A percentile compares a stretch with the other conserved stretches of the same genome.
Conservation (phyloP, 257 asterid species). For the Primulina tabacum region DNA sequence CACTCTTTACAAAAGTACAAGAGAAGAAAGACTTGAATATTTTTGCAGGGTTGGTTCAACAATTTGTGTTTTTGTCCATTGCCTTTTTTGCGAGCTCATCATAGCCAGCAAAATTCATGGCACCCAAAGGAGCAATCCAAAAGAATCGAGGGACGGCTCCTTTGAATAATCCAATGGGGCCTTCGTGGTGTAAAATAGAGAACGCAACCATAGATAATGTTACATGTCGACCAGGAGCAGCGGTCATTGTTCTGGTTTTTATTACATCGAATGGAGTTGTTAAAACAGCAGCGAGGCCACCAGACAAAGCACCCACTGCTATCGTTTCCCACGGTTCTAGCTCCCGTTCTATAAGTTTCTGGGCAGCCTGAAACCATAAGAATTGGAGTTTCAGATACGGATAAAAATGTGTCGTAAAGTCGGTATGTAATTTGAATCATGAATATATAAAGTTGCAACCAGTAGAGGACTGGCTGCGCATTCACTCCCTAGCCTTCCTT, state of each 20-base stretch:
- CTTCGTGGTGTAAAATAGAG: slow-evolving; percentile 42
- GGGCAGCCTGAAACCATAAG: slow-evolving; percentile 32
- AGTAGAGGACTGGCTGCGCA: too few species aligned
- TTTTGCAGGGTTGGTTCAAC: slow-evolving; percentile 17
- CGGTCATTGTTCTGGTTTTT: slow-evolving; percentile 50
- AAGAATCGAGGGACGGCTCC: slow-evolving; percentile 50
- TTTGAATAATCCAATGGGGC: slow-evolving; percentile 44
- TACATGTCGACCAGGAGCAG: slow-evolving; percentile 31
- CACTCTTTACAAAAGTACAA: neutral
- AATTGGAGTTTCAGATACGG: neutral
- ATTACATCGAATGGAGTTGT: slow-evolving; percentile 54
- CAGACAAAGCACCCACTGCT: slow-evolving; percentile 51
- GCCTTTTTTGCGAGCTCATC: slow-evolving; percentile 49
- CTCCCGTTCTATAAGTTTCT: slow-evolving; percentile 39
- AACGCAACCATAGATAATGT: slow-evolving; percentile 30
- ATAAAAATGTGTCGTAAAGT: too few species aligned
- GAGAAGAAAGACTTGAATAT: neutral
- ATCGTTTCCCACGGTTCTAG: slow-evolving; percentile 54
- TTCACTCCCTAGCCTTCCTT: too few species aligned
- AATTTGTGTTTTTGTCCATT: slow-evolving; percentile 33
- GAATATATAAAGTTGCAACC: too few species aligned
- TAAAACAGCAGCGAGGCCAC: slow-evolving; percentile 46
- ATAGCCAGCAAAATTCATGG: slow-evolving; percentile 55
- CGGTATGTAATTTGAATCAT: neutral
- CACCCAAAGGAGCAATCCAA: slow-evolving; percentile 53